Evolutionary conservation across 257 asterid genomes (phyloP), one percentile per base, ranked within the genome.

Genomic region (Lithospermum erythrorhizon): DNA sequence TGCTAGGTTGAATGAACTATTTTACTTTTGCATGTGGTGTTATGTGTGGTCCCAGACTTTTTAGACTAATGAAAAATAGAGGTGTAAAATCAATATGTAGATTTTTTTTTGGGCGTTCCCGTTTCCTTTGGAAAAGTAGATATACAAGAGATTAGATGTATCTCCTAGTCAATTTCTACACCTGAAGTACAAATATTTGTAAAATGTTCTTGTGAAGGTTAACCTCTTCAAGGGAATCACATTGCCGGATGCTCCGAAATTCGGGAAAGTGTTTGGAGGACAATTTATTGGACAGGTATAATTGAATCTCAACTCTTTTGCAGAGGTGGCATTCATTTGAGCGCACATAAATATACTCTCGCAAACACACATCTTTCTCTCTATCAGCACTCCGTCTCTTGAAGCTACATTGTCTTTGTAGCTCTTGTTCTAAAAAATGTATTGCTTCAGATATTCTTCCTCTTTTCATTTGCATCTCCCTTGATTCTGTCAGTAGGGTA

Each of bases 251-350:
- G 97, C 99, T 73, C 97, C 97, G 21, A 83, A 75, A 75, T 82
- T 83, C 61, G 91, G 86, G 11, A 86, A 87, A 77, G 96, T 93
- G 63, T 93, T 89, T 74, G 99, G 99, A 63, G 99, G 99, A 55
- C 99, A 93, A 73, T 89, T 93, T 77, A 65, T 93, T 37, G 99
- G 99, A 55, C 99, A 93, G 97, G 99, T 89, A 70, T 68, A 63
- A 18, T 63, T 56, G 65, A 61, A 13, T 13, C 32, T 58, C 57
- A 21, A 41, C 58, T 27, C 71, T 56, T 52, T 53, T 51, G 14
- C 20, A 9, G 11, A 32, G 45, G 8, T 32, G 45, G 45, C 45
- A 41, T 41, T 1, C 4, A 41, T 41, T 41, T 41, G 4, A 10
- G 3, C 16, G 18, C 18, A 41, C 18, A 41, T 41, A 41, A 41